Base-by-base conservation (phyloP, 2,329 filamentous ascomycete species). In the Hypoxylon sp. region DNA sequence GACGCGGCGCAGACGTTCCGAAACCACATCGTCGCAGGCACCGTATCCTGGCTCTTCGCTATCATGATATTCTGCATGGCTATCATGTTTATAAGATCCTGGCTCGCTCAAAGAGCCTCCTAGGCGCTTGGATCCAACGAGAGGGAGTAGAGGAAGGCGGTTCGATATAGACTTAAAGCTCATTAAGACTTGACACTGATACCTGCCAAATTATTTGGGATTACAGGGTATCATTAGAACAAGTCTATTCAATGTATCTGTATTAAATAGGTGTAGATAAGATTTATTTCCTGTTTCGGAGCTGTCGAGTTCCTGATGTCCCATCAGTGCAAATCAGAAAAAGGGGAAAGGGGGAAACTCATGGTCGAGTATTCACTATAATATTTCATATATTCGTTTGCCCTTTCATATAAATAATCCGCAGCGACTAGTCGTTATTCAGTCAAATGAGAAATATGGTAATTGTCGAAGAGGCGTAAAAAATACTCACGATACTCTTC, bases 21-120 rank as follows among this genome's bases (percentile, higher is more conserved):
- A 17, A 62, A 70, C 18, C 68, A 71, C 26, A 55, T 71, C 24
- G 48, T 69, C 40, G 68, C 68, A 11, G 69, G 69, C 11, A 4
- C 64, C 8, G 21, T 69, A 6, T 64, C 69, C 2, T 72, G 70
- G 69, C n/a, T 69, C 31, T 70, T 71, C 31, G 64, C 68, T 21
- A 50, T 72, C 20, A 66, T 62, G 40, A 21, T 65, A 26, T 24
- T 70, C 17, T 49, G 58, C 47, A 59, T 66, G 54, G 47, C 29
- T n/a, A 58, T 68, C 24, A 66, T 58, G 63, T 50, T 64, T 20
- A 46, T 64, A 15, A 60, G 48, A 11, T 37, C 24, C 13, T 67
- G 63, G 64, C 46, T 58, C 29, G 26, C 46, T 33, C 38, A 49
- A 37, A 27, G 47, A 21, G 55, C 63, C 13, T 50, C 42, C 33